Base-by-base conservation (phyloP, 331 rosid genomes). In the Quercus lobata region DNA sequence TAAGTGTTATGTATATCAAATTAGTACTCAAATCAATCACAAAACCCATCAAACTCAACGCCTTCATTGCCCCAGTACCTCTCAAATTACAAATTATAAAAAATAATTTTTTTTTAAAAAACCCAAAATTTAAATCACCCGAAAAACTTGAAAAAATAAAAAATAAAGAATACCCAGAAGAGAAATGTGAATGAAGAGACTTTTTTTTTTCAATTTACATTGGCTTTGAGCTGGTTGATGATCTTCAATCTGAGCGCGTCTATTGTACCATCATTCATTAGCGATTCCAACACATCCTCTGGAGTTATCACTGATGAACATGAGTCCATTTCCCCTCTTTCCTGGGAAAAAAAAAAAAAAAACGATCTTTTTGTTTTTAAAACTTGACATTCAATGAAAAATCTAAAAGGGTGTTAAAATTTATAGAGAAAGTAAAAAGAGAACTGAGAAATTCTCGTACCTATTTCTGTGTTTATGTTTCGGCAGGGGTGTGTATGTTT, bases 201-300 rank as follows among this genome's bases (percentile, higher is more conserved):
- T 24, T 16, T 46, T 41, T 35, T 37, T 41, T 41, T 41, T 41
- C 46, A 41, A 4, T 54, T 73, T 81, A 93, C 99, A 80, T 96
- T 96, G 90, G 97, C 96, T 86, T 96, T 96, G 83, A 96, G 99
- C 89, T 91, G 98, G 77, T 91, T 96, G 86, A 93, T 96, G 91
- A 93, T 96, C 98, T 93, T 96, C 88, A 96, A 86, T 72, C 97
- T 78, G 76, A 96, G 98, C 66, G 96, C 74, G 80, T 96, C 99
- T 5, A 96, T 96, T 73, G 97, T 91, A 44, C 99, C 97, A 72
- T 96, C 97, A 83, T 95, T 95, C 99, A 95, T 95, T 53, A 95
- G 77, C 72, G 97, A 91, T 74, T 90, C 96, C 88, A 95, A 83
- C 21, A 91, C 97, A 75, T 95, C 98, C 81, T 93, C 98, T 0